Percentiles rank a stretch among this genome's conserved stretches.
Conservation (phyloP, 2,329 filamentous ascomycete genomes). For the Akanthomyces dipterigenus region DNA sequence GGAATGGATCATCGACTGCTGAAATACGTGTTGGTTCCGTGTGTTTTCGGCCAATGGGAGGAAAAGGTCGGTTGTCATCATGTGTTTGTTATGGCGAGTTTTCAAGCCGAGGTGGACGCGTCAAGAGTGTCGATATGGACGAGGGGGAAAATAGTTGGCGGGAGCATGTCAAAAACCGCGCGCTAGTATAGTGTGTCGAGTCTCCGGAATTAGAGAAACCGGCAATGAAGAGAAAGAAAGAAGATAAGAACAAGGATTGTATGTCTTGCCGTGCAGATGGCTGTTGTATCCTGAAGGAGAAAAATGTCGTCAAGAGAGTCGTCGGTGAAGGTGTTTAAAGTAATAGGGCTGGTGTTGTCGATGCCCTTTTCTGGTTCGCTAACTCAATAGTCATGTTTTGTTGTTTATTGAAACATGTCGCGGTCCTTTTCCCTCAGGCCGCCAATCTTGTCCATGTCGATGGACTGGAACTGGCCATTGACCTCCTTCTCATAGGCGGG, state of each 20-base stretch:
- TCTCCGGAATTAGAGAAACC: neutral
- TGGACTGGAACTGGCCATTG: conserved; percentile 76
- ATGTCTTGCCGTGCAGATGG: neutral
- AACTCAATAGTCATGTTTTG: neutral
- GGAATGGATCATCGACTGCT: neutral
- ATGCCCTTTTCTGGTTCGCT: neutral
- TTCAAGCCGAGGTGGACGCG: neutral
- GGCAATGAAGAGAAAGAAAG: neutral
- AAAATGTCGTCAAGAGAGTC: conserved; percentile 13
- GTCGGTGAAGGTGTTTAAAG: conserved; percentile 9
- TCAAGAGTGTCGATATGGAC: neutral
- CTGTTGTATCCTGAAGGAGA: conserved; percentile 14
- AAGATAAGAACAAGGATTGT: conserved; percentile 12
- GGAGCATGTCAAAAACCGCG: neutral
- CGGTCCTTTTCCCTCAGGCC: conserved; percentile 85
- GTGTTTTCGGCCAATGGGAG: neutral
- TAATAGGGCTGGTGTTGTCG: conserved; percentile 1
- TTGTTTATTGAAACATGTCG: conserved; percentile 29
- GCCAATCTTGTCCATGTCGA: conserved; percentile 91
- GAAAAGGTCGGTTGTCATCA: neutral
- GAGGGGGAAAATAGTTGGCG: neutral
- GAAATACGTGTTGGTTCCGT: neutral
- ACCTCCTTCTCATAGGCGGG: conserved; percentile 84
- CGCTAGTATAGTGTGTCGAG: neutral
- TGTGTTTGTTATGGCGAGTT: neutral